Conservation (phyloP, 192 early-diverging fungal species). For the Coemansia pectinata region DNA sequence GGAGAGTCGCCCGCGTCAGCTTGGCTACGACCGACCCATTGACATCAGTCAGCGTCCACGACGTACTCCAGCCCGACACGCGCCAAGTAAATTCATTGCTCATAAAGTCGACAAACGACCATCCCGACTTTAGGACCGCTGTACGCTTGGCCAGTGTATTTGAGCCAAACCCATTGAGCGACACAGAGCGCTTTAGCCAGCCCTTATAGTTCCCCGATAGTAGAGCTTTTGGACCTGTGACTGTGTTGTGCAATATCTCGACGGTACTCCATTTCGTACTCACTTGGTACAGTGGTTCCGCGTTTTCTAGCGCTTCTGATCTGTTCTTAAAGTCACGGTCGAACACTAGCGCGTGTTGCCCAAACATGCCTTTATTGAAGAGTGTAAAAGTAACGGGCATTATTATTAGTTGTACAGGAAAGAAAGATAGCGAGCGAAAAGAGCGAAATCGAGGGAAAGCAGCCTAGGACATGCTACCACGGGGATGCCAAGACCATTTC, state of each 20-base stretch:
- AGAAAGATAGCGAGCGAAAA: background rate
- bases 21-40: constrained; percentile 10
- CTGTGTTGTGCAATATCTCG: background rate
- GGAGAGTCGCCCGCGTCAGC: background rate
- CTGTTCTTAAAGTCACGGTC: background rate
- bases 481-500: background rate
- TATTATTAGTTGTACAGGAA: background rate
- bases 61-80: background rate
- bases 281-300: background rate
- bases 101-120: constrained; percentile 29
- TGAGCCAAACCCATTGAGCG: constrained; percentile 6
- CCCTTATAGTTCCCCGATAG: constrained; percentile 6
- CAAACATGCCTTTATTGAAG: constrained; percentile 1
- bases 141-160: constrained; percentile 7
- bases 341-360: constrained; percentile 2
- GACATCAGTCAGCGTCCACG: constrained; percentile 12
- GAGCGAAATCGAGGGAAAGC: background rate
- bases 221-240: background rate
- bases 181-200: background rate
- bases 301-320: background rate
- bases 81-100: constrained; percentile 21
- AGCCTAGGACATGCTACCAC: background rate
- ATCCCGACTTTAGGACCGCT: background rate
- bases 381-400: background rate
- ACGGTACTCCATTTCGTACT: background rate